These are phyloP conservation scores for Hirsutella thompsonii DNA, from an alignment of 2,329 filamentous ascomycete species.

Conservation along the genomic window DNA sequence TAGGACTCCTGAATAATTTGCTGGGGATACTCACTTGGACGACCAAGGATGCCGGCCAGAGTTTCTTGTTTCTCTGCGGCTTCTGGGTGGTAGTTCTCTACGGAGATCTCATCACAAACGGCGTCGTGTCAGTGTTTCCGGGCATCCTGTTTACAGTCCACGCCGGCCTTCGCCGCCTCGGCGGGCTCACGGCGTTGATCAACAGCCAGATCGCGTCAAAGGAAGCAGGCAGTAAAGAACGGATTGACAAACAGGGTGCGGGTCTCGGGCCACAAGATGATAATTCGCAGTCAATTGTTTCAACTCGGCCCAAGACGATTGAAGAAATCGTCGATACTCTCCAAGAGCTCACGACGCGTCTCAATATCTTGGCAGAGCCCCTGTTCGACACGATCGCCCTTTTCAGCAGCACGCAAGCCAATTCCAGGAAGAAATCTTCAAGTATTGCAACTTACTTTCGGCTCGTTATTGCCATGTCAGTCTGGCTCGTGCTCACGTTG, in stretches of 20 bases:
- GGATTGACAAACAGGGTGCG: conserved; percentile 13
- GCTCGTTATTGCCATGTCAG: conserved; percentile 72
- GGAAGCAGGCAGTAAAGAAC: conserved; percentile 7
- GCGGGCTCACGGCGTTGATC: conserved; percentile 17
- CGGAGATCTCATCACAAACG: conserved; percentile 69
- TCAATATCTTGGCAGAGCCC: conserved; percentile 84
- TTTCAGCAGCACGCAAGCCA: conserved; percentile 79
- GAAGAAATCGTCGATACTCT: conserved; percentile 96
- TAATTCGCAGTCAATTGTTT: conserved; percentile 46
- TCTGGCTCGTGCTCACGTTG: conserved; percentile 76
- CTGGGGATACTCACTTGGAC: conserved; percentile 88
- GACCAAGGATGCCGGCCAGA: conserved; percentile 88
- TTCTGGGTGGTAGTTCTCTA: conserved; percentile 87
- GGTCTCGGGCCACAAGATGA: conserved; percentile 27
- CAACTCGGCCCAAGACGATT: conserved; percentile 80
- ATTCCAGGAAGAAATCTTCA: conserved; percentile 79
- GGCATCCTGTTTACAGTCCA: conserved; percentile 70
- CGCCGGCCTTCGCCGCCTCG: conserved; percentile 86
- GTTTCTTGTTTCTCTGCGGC: conserved; percentile 70
- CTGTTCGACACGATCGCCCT: conserved; percentile 85
- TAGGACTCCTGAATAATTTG: conserved; percentile 76
- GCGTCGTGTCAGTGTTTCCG: conserved; percentile 71
- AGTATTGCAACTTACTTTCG: conserved; percentile 82
- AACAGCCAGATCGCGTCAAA: too few relatives aligned
- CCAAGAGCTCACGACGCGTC: conserved; percentile 78